phyloP scores from a whole-genome alignment of 805 yeast genomes.

The Spathaspora sp. region DNA sequence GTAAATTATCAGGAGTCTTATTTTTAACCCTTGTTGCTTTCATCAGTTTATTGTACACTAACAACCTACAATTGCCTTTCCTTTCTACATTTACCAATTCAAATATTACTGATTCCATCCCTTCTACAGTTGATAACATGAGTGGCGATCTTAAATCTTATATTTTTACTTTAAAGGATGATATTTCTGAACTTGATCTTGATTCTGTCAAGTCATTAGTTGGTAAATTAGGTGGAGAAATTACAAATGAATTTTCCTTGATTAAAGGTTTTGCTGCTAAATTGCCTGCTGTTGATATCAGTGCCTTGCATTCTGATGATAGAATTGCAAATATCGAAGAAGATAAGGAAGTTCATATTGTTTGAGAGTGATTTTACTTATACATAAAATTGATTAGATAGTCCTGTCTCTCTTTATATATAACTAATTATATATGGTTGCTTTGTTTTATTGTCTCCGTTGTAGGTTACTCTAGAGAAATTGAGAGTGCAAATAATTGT shows the following conservation, averaged over 20 bases:
- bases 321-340: slow-evolving; percentile 61
- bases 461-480: too few species aligned
- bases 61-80: background rate
- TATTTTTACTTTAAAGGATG: slow-evolving; percentile 46
- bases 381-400: background rate
- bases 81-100: background rate
- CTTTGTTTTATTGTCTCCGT: background rate
- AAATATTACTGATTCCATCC: background rate
- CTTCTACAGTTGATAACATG: background rate
- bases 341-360: slow-evolving; percentile 58
- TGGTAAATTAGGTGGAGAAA: slow-evolving; percentile 53
- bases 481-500: background rate
- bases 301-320: slow-evolving; percentile 38
- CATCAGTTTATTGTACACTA: background rate
- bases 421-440: background rate
- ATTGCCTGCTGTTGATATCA: slow-evolving; percentile 52
- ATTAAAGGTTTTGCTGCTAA: slow-evolving; percentile 66
- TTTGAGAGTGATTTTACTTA: background rate
- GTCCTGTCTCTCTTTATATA: background rate
- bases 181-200: slow-evolving; percentile 37
- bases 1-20: background rate
- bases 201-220: slow-evolving; percentile 45
- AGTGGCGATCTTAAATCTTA: slow-evolving; percentile 21
- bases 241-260: slow-evolving; percentile 57
- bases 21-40: background rate